Evolutionary conservation across 768 basidiomycete species (phyloP).

Genomic region (Leccinum subgranulosum): DNA sequence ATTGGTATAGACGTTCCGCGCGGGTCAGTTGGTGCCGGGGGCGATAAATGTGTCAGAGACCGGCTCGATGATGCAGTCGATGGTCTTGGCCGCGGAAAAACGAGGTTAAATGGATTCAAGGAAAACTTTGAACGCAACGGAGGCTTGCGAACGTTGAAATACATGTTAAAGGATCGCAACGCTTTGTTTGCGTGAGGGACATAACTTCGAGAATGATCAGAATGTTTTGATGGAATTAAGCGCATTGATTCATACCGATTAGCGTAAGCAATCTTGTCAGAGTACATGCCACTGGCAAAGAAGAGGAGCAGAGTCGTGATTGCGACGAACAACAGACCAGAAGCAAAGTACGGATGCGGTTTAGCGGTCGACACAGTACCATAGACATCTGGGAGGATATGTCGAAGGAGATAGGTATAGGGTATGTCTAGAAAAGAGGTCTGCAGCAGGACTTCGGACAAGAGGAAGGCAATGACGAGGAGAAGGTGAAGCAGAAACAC

Average conservation of each 20-base stretch:
- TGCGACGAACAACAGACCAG: slow-evolving; percentile 80
- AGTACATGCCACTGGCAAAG: slow-evolving; percentile 95
- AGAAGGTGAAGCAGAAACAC: slow-evolving; percentile 76
- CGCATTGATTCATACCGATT: slow-evolving; percentile 66
- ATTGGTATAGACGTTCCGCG: slow-evolving; percentile 43
- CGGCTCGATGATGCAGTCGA: slow-evolving; percentile 20
- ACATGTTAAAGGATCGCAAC: slow-evolving; percentile 92
- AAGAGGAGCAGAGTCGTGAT: slow-evolving; percentile 90
- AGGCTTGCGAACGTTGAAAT: slow-evolving; percentile 87
- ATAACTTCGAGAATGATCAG: slow-evolving; percentile 56
- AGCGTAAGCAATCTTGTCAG: slow-evolving; percentile 94
- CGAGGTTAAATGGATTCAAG: slow-evolving; percentile 37
- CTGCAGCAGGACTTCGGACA: slow-evolving; percentile 70
- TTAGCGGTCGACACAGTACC: slow-evolving; percentile 36
- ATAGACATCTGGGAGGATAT: slow-evolving; percentile 51
- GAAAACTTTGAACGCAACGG: slow-evolving; percentile 61
- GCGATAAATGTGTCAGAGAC: slow-evolving; percentile 28
- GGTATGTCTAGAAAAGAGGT: slow-evolving; percentile 65
- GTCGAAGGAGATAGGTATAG: slow-evolving; percentile 49
- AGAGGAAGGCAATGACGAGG: slow-evolving; percentile 64
- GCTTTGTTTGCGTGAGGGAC: slow-evolving; percentile 94
- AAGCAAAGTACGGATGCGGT: slow-evolving; percentile 72
- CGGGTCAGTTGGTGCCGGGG: slow-evolving; percentile 37
- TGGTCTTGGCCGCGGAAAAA: slow-evolving; percentile 31
- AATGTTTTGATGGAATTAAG: slow-evolving; percentile 7